Conservation (phyloP, 768 basidiomycete species). For the Leccinum truebloodii region DNA sequence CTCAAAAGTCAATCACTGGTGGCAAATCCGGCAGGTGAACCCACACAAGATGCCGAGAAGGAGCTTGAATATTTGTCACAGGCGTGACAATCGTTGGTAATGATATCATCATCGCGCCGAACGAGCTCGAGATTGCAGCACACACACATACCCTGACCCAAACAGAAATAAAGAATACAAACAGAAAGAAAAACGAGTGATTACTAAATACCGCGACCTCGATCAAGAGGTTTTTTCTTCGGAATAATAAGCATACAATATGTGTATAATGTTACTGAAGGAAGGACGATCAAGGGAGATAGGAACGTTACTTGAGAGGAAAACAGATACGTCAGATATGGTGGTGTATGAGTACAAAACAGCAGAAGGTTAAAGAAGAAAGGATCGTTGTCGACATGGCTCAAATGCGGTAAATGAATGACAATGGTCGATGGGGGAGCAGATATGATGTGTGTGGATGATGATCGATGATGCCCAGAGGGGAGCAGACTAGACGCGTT, state of each 20-base stretch:
- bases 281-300: not conserved
- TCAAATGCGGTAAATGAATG: not conserved
- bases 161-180: slow-evolving; percentile 12
- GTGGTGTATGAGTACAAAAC: not conserved
- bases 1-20: too few relatives aligned
- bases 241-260: not conserved
- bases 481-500: not conserved
- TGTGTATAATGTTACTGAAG: not conserved
- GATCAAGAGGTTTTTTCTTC: not conserved
- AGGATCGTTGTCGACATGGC: not conserved
- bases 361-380: not conserved
- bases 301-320: not conserved
- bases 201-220: not conserved
- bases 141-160: not conserved
- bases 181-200: not conserved
- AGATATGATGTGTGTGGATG: not conserved
- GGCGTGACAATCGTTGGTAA: too few relatives aligned
- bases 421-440: not conserved
- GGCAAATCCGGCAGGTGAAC: too few relatives aligned
- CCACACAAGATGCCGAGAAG: too few relatives aligned
- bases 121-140: not conserved
- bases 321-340: not conserved
- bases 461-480: not conserved
- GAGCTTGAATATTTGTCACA: too few relatives aligned
- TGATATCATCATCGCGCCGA: too few relatives aligned